These are phyloP conservation scores for Ceratobasidium sp. DNA, from an alignment of 1,284 basidiomycete genomes.

Conservation along the genomic window DNA sequence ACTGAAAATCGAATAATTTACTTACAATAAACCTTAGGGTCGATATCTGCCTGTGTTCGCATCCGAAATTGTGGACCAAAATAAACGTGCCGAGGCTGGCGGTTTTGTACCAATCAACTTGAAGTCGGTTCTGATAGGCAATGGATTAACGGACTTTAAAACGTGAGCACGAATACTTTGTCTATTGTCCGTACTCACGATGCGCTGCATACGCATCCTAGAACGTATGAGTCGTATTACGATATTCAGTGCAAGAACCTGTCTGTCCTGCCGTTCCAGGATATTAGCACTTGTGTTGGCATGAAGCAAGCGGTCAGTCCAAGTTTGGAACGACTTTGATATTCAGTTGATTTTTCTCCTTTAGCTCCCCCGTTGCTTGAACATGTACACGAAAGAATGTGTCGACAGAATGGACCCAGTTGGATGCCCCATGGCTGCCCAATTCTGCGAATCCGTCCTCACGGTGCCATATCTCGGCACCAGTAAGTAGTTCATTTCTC, in stretches of 20 bases:
- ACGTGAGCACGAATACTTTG: constrained; percentile 29
- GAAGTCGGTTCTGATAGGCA: constrained; percentile 83
- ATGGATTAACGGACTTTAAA: constrained; percentile 61
- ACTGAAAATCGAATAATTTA: background rate
- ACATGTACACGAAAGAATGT: constrained; percentile 40
- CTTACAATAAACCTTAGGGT: constrained; percentile 53
- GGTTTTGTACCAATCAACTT: constrained; percentile 83
- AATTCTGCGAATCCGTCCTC: constrained; percentile 24
- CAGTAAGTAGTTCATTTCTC: background rate
- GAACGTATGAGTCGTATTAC: constrained; percentile 56
- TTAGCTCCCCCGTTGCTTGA: constrained; percentile 35
- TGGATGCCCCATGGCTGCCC: constrained; percentile 20
- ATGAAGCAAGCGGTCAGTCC: constrained; percentile 68
- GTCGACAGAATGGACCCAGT: constrained; percentile 36
- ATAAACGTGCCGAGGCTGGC: constrained; percentile 68
- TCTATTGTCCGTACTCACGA: background rate
- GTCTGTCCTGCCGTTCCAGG: constrained; percentile 65
- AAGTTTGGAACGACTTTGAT: background rate
- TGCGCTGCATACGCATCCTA: constrained; percentile 38
- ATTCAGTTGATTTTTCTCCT: no score
- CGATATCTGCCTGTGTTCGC: constrained; percentile 89
- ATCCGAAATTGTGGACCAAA: constrained; percentile 83
- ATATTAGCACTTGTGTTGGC: constrained; percentile 61
- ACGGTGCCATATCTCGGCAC: background rate
- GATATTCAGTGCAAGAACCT: constrained; percentile 57